Base-by-base conservation (phyloP, 208 protist genomes). In the Acanthamoeba lugdunensis region DNA sequence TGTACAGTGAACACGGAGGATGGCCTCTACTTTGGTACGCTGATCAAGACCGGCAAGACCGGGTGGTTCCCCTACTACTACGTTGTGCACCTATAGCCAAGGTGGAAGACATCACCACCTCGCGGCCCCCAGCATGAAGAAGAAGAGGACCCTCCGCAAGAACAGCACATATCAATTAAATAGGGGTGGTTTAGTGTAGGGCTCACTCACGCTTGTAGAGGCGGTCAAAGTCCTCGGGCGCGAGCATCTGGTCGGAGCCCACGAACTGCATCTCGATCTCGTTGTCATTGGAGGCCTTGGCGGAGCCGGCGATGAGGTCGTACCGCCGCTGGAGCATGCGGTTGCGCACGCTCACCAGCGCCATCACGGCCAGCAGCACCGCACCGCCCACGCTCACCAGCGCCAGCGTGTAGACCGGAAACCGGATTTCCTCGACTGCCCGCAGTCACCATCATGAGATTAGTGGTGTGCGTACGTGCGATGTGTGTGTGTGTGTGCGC, bases 241-340 rank as follows among this genome's bases (percentile, higher is more conserved):
- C 48, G 37, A 69, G 9, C 16, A 54, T 18, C 23, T 14, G 23
- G 56, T 75, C 56, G 13, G 54, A 16, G 84, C 48, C 30, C 18
- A 73, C 25, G 63, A 71, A 90, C 37, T 90, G 84, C 48, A 90
- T 67, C 63, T 90, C 84, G n/a, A 90, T 50, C 84, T 90, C 84
- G 33, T 90, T 71, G 33, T 54, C 41, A 30, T 14, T 16, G n/a
- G 84, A 5, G 48, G 33, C 63, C 84, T 90, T 90, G 84, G 52
- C 54, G 4, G 84, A 90, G 41, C 58, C 84, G 21, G 54, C 18
- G 56, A 90, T 52, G 56, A 90, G 52, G 9, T 90, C 84, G 63
- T 73, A 90, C 58, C 75, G 75, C 11, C 84, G 84, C 84, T 90
- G 84, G 56, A 75, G 54, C 58, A 90, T 71, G 41, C 63, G 84